Evolutionary conservation across 129 eudicot species (phyloP).

Genomic region (sunflower (Helianthus annuus)): DNA sequence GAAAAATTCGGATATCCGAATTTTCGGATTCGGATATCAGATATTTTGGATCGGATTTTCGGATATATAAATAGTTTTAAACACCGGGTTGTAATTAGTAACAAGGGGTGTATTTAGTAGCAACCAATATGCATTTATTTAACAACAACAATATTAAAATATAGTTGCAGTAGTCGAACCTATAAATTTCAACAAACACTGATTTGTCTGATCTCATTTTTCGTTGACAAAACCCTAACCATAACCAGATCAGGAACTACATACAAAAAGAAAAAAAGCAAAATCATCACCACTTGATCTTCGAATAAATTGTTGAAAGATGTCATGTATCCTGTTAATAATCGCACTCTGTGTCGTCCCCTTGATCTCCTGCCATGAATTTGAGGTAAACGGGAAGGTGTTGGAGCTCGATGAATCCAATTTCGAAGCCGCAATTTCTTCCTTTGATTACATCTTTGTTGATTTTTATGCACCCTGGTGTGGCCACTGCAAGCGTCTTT

Average conservation of each 20-base stretch:
- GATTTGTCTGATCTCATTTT: neutral
- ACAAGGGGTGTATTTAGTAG: too few relatives aligned
- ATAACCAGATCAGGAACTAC: neutral
- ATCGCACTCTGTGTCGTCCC: constrained; percentile 28
- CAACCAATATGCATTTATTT: too few relatives aligned
- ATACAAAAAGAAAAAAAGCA: neutral
- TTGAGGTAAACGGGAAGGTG: constrained; percentile 65
- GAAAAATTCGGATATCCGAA: too few relatives aligned
- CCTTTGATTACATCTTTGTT: constrained; percentile 78
- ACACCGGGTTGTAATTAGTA: too few relatives aligned
- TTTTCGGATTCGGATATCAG: too few relatives aligned
- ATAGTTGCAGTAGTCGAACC: neutral
- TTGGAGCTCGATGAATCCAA: constrained; percentile 83
- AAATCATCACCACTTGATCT: neutral
- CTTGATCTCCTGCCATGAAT: constrained; percentile 39
- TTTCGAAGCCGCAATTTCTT: constrained; percentile 82
- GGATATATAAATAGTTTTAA: too few relatives aligned
- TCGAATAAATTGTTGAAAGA: neutral
- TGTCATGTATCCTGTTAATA: neutral
- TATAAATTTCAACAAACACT: neutral
- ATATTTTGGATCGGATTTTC: too few relatives aligned
- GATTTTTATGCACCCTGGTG: constrained; percentile 99
- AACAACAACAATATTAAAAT: neutral
- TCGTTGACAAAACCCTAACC: neutral
- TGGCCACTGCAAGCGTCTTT: constrained; percentile 95